Evolutionary conservation across 2,329 filamentous ascomycete genomes (phyloP).

Genomic region (Metarhizium sp.): DNA sequence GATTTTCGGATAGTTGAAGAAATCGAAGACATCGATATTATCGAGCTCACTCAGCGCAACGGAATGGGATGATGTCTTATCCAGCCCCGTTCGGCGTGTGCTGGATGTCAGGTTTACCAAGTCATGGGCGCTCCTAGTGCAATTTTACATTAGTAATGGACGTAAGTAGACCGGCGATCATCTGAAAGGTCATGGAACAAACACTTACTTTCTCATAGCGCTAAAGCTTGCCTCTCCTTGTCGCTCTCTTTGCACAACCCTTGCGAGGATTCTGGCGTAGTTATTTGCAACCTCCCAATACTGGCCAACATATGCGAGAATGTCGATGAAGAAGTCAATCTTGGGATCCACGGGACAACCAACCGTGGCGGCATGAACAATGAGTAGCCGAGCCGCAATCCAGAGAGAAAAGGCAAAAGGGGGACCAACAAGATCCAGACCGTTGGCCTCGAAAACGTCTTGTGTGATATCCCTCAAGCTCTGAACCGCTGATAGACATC

Average conservation of each 20-base stretch:
- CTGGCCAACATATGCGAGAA: conserved; percentile 29
- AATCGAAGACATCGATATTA: conserved; percentile 35
- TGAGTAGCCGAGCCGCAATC: conserved; percentile 30
- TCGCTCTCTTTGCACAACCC: conserved; percentile 26
- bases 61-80: conserved; percentile 27
- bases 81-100: conserved; percentile 25
- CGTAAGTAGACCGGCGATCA: neutral
- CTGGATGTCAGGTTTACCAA: conserved; percentile 26
- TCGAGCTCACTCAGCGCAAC: conserved; percentile 31
- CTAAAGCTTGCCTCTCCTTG: conserved; percentile 27
- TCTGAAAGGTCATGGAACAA: neutral
- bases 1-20: conserved; percentile 33
- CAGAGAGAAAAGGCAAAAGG: conserved; percentile 36
- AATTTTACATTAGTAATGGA: neutral
- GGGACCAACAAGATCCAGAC: conserved; percentile 31
- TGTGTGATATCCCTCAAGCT: conserved; percentile 33
- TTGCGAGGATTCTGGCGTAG: conserved; percentile 30
- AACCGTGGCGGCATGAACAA: conserved; percentile 31
- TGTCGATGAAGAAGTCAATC: conserved; percentile 35
- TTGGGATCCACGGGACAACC: conserved; percentile 26
- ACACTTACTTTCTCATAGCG: conserved; percentile 30
- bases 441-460: conserved; percentile 33
- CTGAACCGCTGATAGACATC: conserved; percentile 33
- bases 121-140: conserved; percentile 27
- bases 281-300: conserved; percentile 34